Base-by-base conservation (phyloP, 495 filamentous ascomycete species). In the Podospora pseudoanserina region DNA sequence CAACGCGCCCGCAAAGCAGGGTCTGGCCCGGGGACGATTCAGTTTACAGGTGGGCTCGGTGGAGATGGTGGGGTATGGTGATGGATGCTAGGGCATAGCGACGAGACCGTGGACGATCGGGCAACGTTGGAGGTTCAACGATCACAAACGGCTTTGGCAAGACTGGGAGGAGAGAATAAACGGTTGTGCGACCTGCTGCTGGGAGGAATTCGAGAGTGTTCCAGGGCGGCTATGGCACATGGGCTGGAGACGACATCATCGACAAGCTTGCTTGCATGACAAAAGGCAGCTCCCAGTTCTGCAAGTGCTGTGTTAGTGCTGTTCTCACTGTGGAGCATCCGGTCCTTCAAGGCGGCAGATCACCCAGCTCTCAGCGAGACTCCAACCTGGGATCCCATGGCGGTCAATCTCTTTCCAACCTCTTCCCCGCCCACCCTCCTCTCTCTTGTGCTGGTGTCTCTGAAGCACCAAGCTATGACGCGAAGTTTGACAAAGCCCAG, bases 311-410 rank as follows among this genome's bases (percentile, higher is more conserved):
- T 63, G 27, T n/a, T 63, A 63, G 61, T 58, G 55, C 5, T 18
- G n/a, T 32, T 28, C 61, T 34, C 27, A 34, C 61, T 39, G 61
- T 44, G 61, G 61, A 63, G 61, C 18, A 20, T 20, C 30, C 18
- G 61, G 32, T 32, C 30, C 61, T 63, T 63, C 32, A 32, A 49
- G 61, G 61, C 61, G 61, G 61, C 30, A 63, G 61, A 63, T 63
- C 61, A 19, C n/a, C 30, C 18, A 39, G 4, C 61, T 28, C 61
- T 62, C 32, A 32, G 27, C 30, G 32, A 19, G 30, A n/a, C 28
- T 28, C 5, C 61, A 32, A 20, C 18, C 19, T 5, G 13, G 59
- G 23, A 18, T 63, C 19, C 9, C n/a, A 63, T 11, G 18, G 32
- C 28, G 1, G 27, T 19, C 30, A 34, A 34, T 49, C 4, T 32